Base-by-base conservation (phyloP, 108 stramenopile genomes). In the Skeletonema costatum region DNA sequence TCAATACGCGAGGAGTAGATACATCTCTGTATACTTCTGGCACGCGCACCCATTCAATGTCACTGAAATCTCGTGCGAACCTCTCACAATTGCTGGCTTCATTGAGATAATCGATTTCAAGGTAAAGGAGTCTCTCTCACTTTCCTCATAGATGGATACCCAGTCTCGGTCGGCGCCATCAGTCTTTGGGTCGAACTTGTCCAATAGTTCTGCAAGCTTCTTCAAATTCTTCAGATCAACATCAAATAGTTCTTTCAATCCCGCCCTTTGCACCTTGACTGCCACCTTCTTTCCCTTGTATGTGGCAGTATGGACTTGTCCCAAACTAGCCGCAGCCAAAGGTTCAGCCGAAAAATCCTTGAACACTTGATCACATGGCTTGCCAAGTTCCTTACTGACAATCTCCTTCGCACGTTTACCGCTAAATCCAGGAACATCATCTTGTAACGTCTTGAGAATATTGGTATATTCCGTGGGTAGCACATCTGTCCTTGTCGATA, bases 151-250 rank as follows among this genome's bases (percentile, higher is more conserved):
- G 63, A 98, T 97, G 14, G 86, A 82, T 25, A 96, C 92, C 97
- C 97, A 98, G 72, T 97, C 90, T 42, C 97, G 84, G 70, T 95
- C 93, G 62, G 92, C 94, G 14, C 97, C 97, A 77, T 97, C 93
- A 13, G 91, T 82, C 73, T 97, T 98, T n/a, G 97, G 97, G 72
- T 98, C 97, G 73, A 98, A 92, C 68, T 96, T 94, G 66, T 98
- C 96, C 30, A 98, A 72, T 41, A 98, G 78, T 21, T 83, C 91
- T 4, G 97, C 97, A 21, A 98, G 68, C 48, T 94, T 90, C 60
- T 86, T 81, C 38, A 98, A 77, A 74, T 97, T 97, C 73, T 97
- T 97, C 48, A 98, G 77, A 81, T 98, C 98, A n/a, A 97, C 91
- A 59, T 93, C 97, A 74, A 98, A 98, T 29, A 98, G 75, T 39